Percentiles rank a stretch among this genome's conserved stretches.
phyloP scores from a whole-genome alignment of 345 rosid species.

The Salix koriyanagi region DNA sequence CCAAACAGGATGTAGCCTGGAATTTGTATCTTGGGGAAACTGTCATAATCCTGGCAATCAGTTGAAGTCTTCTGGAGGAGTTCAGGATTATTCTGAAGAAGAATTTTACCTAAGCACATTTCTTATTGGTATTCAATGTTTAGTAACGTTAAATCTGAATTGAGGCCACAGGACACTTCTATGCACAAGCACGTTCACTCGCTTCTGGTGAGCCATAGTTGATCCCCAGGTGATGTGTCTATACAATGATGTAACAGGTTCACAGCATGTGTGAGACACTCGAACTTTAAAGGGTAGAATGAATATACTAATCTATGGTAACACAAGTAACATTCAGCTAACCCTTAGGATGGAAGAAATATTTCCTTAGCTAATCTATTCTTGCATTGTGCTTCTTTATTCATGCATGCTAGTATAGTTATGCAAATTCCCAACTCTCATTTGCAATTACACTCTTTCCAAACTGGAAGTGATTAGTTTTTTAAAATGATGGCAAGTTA shows the following conservation, averaged over 20 bases:
- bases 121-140: neutral
- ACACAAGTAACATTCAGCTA: neutral
- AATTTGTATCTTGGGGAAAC: neutral
- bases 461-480: neutral
- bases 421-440: neutral
- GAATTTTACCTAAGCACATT: neutral
- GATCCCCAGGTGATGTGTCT: neutral
- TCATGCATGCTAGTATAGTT: neutral
- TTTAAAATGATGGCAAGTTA: neutral
- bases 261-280: neutral
- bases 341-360: neutral
- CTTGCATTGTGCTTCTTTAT: neutral
- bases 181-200: neutral
- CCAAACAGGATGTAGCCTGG: neutral
- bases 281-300: neutral
- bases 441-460: neutral
- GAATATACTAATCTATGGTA: neutral
- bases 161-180: too few species aligned
- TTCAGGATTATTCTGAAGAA: neutral
- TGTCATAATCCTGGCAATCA: neutral
- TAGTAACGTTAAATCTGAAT: neutral
- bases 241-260: neutral
- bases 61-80: neutral
- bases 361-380: neutral
- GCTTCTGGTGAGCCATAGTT: neutral